A percentile compares a stretch with the other conserved stretches of the same genome.
Evolutionary conservation across 148 eudicot species (phyloP).

Genomic region (Rhododendron mucronatum): DNA sequence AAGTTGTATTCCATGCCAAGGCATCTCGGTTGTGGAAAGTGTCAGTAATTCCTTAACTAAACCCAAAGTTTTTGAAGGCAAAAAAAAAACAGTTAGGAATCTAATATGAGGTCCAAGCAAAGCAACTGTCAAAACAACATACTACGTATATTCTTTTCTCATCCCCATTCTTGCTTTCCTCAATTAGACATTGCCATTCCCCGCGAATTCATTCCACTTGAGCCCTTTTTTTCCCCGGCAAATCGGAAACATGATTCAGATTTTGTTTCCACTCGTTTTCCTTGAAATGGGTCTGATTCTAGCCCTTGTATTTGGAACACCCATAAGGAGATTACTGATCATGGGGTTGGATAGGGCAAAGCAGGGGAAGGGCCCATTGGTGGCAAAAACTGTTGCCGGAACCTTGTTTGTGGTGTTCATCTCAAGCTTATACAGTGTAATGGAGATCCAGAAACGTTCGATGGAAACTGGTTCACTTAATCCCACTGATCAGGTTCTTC

Average conservation of each 20-base stretch:
- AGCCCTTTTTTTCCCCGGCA: not conserved
- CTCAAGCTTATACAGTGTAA: constrained; percentile 4
- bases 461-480: constrained; percentile 5
- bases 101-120: not conserved
- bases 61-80: not conserved
- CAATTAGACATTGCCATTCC: not conserved
- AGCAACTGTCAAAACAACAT: not conserved
- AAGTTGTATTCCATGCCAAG: not conserved
- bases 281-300: constrained; percentile 15
- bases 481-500: constrained; percentile 22
- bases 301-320: constrained; percentile 8
- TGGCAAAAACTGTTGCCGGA: constrained; percentile 9
- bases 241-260: constrained; percentile 1
- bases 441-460: constrained; percentile 2
- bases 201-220: not conserved
- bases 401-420: constrained; percentile 5
- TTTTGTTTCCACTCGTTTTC: constrained; percentile 5
- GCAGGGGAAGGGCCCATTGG: constrained; percentile 3
- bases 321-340: constrained; percentile 1
- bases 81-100: not conserved
- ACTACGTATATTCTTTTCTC: not conserved
- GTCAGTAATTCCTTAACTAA: not conserved
- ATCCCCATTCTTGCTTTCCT: not conserved
- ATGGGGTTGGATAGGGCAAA: constrained; percentile 15
- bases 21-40: not conserved